Conservation (phyloP, 139 green algal genomes). For the Axilococcus clingmanii region DNA sequence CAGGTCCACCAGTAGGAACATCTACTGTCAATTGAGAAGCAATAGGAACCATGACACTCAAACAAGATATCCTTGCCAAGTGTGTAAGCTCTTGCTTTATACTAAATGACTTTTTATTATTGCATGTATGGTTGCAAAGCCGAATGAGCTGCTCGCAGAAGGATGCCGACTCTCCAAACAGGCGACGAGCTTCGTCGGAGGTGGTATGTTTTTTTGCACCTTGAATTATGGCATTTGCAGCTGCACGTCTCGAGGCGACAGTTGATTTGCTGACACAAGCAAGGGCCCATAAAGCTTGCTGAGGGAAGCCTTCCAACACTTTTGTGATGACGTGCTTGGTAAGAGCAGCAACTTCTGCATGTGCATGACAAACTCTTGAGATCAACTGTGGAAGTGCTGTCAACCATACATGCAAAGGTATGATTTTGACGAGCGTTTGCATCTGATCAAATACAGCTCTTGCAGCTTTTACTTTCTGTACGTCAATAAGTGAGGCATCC, state of each 20-base stretch:
- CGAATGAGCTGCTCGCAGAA: conserved; percentile 71
- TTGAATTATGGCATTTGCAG: conserved; percentile 23
- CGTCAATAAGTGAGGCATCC: too few species aligned
- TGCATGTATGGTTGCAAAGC: conserved; percentile 44
- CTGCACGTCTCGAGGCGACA: conserved; percentile 33
- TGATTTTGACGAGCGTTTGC: conserved; percentile 18
- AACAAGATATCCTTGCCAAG: conserved; percentile 53
- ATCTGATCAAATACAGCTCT: conserved; percentile 31
- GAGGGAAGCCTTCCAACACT: conserved; percentile 20
- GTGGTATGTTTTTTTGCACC: conserved; percentile 8
- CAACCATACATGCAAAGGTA: conserved; percentile 78
- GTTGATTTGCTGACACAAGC: conserved; percentile 60
- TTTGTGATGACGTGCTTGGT: conserved; percentile 42
- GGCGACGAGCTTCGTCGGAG: neutral
- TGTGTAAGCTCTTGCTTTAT: conserved; percentile 45
- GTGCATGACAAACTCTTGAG: conserved; percentile 76
- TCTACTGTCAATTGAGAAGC: conserved; percentile 10
- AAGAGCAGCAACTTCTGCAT: conserved; percentile 48
- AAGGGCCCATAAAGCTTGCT: conserved; percentile 76
- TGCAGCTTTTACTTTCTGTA: neutral
- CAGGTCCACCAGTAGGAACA: conserved; percentile 28
- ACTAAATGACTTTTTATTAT: conserved; percentile 15
- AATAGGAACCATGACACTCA: conserved; percentile 64
- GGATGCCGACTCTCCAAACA: conserved; percentile 32
- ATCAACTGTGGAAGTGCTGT: conserved; percentile 84